Conservation (phyloP, 1,284 basidiomycete species). For the Ceratobasidium sp. region DNA sequence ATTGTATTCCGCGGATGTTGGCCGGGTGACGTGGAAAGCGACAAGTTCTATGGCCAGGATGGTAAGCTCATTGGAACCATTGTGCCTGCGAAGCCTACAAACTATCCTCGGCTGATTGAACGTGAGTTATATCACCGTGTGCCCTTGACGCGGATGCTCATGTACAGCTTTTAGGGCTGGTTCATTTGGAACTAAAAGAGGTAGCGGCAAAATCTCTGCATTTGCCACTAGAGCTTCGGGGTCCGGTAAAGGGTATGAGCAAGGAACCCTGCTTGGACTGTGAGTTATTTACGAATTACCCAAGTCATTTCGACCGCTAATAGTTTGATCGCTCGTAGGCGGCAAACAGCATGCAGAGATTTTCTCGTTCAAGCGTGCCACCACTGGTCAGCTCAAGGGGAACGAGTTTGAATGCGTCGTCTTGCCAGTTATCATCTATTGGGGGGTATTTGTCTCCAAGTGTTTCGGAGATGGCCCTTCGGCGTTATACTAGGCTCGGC, state of each 20-base stretch:
- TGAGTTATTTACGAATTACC: background rate
- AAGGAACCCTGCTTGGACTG: background rate
- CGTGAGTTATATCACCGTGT: background rate
- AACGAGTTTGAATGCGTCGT: background rate
- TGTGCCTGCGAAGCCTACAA: background rate
- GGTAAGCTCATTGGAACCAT: background rate
- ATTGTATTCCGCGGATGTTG: slow-evolving; percentile 64
- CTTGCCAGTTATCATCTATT: background rate
- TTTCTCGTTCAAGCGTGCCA: background rate
- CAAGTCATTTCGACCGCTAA: background rate
- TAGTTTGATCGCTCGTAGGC: background rate
- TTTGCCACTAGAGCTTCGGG: background rate
- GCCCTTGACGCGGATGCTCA: too few species aligned
- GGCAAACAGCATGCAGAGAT: background rate
- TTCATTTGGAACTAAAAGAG: background rate
- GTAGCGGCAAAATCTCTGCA: background rate
- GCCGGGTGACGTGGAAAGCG: slow-evolving; percentile 57
- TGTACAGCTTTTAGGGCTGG: background rate
- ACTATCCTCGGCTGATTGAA: background rate
- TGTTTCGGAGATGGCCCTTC: background rate
- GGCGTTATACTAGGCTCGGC: too few species aligned
- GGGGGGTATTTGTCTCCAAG: background rate
- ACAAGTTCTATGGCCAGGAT: background rate
- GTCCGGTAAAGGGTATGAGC: background rate
- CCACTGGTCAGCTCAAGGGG: background rate